Evolutionary conservation across 2,329 filamentous ascomycete genomes (phyloP).

Genomic region (Ophiostoma triangulosporum): DNA sequence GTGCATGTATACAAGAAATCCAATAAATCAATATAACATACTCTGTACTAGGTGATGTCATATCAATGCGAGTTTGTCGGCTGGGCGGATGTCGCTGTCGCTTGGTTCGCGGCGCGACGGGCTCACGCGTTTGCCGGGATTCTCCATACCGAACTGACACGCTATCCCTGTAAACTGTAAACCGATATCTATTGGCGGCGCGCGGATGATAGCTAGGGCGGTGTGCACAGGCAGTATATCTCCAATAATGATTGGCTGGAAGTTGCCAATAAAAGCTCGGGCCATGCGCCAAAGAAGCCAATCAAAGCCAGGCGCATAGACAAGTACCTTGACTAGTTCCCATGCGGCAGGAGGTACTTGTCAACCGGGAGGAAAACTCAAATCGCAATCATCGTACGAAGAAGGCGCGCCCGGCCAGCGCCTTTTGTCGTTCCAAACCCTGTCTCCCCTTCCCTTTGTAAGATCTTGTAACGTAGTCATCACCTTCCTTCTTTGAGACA

Average conservation of each 20-base stretch:
- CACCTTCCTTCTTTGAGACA: not conserved
- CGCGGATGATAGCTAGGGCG: not conserved
- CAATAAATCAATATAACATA: not conserved
- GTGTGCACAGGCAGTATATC: slow-evolving; percentile 1
- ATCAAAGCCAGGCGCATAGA: not conserved
- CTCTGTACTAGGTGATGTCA: not conserved
- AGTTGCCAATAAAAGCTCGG: not conserved
- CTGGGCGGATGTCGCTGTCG: no score
- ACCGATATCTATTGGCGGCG: not conserved
- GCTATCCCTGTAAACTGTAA: not conserved
- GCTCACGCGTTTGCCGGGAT: not conserved
- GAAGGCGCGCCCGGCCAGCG: no score
- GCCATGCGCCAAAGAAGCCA: not conserved
- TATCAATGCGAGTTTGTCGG: not conserved
- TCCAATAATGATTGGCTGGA: not conserved
- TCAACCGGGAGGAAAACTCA: not conserved
- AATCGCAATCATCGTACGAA: no score
- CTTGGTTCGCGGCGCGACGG: not conserved
- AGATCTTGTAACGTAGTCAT: not conserved
- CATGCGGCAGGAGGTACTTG: not conserved
- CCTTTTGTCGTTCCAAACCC: not conserved
- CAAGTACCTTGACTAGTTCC: slow-evolving; percentile 1
- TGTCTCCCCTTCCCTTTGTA: slow-evolving; percentile 3
- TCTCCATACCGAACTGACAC: not conserved
- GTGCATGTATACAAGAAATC: slow-evolving; percentile 1